Evolutionary conservation across 345 rosid genomes (phyloP).

Genomic region (Conringia planisiliqua): DNA sequence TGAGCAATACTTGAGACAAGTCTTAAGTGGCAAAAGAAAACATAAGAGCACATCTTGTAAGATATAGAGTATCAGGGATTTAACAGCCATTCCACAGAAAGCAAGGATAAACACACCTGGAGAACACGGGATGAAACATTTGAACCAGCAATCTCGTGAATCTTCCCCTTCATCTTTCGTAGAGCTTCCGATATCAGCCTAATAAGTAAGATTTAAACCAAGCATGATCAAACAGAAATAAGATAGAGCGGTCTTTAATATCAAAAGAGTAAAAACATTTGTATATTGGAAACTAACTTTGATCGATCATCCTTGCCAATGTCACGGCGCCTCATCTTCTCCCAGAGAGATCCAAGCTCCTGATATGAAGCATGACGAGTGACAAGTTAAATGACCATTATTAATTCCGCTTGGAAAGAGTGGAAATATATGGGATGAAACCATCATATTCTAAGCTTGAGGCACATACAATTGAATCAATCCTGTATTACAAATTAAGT

Average conservation of each 20-base stretch:
- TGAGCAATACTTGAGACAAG: conserved; percentile 77
- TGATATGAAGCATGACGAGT: conserved; percentile 20
- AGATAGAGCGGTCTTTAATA: neutral
- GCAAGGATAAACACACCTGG: conserved; percentile 49
- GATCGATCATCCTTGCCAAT: conserved; percentile 82
- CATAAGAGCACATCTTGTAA: neutral
- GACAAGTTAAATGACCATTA: neutral
- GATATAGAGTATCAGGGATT: neutral
- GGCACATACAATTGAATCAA: neutral
- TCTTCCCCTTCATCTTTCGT: conserved; percentile 84
- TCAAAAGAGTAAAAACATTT: neutral
- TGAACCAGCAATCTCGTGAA: conserved; percentile 80
- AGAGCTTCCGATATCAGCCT: conserved; percentile 78
- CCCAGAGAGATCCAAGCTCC: conserved; percentile 95
- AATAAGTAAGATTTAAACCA: conserved; percentile 2
- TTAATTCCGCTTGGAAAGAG: neutral
- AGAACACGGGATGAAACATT: conserved; percentile 89
- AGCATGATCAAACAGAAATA: neutral
- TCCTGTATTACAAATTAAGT: neutral
- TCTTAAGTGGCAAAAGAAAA: conserved; percentile 38
- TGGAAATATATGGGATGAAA: neutral
- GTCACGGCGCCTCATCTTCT: conserved; percentile 87
- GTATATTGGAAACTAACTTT: conserved; percentile 44
- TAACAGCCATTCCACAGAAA: neutral
- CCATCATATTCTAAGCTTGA: neutral